Evolutionary conservation across 2,329 filamentous ascomycete species (phyloP), one percentile per base, ranked within the genome.

Genomic region (Fusarium miscanthi): DNA sequence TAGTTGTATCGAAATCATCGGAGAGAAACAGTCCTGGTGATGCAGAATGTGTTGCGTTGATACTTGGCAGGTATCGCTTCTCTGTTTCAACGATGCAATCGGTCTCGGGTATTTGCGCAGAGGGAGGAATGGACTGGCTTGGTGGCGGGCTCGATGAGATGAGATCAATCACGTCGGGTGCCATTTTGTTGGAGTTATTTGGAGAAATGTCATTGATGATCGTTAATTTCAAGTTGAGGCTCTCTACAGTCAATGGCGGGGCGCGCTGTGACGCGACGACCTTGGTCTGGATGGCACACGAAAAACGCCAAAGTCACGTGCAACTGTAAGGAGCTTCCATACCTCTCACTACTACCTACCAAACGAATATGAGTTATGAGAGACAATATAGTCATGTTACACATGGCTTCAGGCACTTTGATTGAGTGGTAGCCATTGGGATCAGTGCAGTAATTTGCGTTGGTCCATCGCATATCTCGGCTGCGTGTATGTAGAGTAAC

Each of bases 1-100:
- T 77, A 2, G 81, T 84, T 12, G 78, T 80, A 45, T 86, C 83
- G 53, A 84, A 85, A 46, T 86, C 84, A 27, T 78, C 76, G 13
- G 76, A 78, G n/a, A 78, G 60, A 37, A 78, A 72, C 6, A 72
- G 31, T 17, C 70, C 71, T 2, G 69, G 21, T 9, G 60, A 31
- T 31, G 25, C 35, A 19, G 30, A 33, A 42, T 51, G 41, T 10
- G 54, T 25, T n/a, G 19, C 23, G 14, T 63, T 17, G 16, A 41
- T 52, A 19, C 13, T 42, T 17, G 30, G 45, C 16, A 16, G 41
- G 11, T 57, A 38, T 35, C 41, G 52, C 6, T 40, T 65, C 2
- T 27, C 27, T 13, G 49, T 27, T 27, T 53, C 57, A 17, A 16
- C 43, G 23, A 51, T 41, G 30, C 9, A n/a, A 35, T 49, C 41